Percentiles rank a stretch among this genome's conserved stretches.
These are phyloP conservation scores for Trametopsis cervina DNA, from an alignment of 768 basidiomycete genomes.

Conservation along the genomic window DNA sequence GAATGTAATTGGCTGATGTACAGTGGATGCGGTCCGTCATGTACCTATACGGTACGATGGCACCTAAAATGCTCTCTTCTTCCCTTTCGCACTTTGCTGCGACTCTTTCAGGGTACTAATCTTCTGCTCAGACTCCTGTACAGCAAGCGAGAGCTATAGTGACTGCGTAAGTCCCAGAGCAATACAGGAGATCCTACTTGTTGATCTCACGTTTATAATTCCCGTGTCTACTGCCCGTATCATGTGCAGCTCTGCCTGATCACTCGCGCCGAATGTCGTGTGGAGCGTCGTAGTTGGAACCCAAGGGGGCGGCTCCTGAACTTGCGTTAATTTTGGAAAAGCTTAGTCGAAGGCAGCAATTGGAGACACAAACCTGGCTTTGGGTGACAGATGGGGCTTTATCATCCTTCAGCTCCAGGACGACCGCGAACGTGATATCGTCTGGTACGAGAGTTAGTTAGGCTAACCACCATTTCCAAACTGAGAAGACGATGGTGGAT, in stretches of 20 bases:
- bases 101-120: conserved; percentile 23
- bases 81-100: conserved; percentile 15
- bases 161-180: neutral
- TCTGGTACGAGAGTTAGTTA: no score
- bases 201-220: conserved; percentile 58
- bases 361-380: conserved; percentile 31
- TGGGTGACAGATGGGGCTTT: conserved; percentile 44
- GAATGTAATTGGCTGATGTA: no score
- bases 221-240: conserved; percentile 80
- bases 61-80: conserved; percentile 13
- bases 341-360: neutral
- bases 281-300: conserved; percentile 65
- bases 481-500: no score
- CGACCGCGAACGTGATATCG: conserved; percentile 72
- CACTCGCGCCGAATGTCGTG: conserved; percentile 60
- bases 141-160: conserved; percentile 59
- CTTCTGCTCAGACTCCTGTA: conserved; percentile 78
- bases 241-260: conserved; percentile 65
- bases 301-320: conserved; percentile 70
- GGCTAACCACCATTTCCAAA: no score
- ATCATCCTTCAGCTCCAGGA: conserved; percentile 75
- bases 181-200: neutral
- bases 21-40: no score
- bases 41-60: neutral
- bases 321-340: neutral